Conservation (phyloP, 306 rosid genomes). For the Acacia acuminata region DNA sequence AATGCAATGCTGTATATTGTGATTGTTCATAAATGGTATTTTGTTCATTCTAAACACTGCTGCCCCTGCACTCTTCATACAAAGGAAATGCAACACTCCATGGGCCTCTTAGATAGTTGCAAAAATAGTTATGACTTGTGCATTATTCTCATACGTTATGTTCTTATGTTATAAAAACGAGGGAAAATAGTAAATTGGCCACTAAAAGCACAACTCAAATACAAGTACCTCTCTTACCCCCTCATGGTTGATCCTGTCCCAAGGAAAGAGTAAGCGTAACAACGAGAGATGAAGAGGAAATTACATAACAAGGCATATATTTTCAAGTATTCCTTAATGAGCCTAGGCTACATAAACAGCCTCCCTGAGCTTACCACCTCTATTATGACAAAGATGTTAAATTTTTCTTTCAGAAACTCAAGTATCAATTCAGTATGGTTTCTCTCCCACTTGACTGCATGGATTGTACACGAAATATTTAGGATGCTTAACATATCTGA, state of each 20-base stretch:
- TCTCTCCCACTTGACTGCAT: neutral
- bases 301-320: neutral
- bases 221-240: slow-evolving; percentile 3
- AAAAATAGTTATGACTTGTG: neutral
- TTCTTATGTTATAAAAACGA: neutral
- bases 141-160: neutral
- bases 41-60: neutral
- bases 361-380: too few species aligned
- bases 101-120: neutral
- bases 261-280: neutral
- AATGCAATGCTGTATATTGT: neutral
- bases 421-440: neutral
- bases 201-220: neutral
- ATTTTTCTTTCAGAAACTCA: neutral
- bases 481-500: neutral
- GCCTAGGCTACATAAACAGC: too few species aligned
- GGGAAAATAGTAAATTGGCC: neutral
- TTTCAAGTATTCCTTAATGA: neutral
- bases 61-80: neutral
- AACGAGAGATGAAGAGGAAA: neutral
- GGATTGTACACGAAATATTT: neutral
- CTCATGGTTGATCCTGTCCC: neutral
- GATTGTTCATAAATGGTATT: too few species aligned
- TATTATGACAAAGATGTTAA: neutral
- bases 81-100: neutral